Evolutionary conservation across 805 yeast species (phyloP).

Genomic region (Ogataea dorogensis): DNA sequence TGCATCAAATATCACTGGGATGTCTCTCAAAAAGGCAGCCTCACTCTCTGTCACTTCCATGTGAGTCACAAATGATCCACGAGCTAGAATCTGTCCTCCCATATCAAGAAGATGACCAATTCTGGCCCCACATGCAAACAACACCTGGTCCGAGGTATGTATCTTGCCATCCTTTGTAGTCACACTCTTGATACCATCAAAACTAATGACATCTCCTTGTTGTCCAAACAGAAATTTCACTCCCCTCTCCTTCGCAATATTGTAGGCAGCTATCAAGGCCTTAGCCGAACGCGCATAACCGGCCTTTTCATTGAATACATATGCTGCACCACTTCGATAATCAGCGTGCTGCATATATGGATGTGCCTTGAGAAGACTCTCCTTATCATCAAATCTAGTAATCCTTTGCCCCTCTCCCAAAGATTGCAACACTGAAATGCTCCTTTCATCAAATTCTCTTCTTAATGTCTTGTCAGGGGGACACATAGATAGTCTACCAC

Average conservation of each 20-base stretch:
- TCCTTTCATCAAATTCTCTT: no score
- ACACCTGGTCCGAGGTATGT: constrained; percentile 35
- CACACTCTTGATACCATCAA: constrained; percentile 20
- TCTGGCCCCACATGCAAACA: constrained; percentile 41
- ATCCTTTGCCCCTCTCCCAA: no score
- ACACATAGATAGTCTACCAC: no score
- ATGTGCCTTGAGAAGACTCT: no score
- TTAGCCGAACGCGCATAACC: constrained; percentile 45
- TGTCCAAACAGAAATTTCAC: constrained; percentile 37
- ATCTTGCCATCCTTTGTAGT: constrained; percentile 28
- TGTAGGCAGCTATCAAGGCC: constrained; percentile 35
- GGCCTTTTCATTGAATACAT: constrained; percentile 38
- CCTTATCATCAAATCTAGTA: no score
- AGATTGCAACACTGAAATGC: no score
- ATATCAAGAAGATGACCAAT: constrained; percentile 37
- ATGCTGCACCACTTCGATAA: no score
- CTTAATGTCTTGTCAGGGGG: no score
- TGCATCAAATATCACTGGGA: constrained; percentile 47
- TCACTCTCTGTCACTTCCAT: constrained; percentile 37
- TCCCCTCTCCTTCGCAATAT: constrained; percentile 30
- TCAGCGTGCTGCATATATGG: no score
- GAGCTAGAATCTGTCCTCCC: constrained; percentile 34
- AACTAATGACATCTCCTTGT: constrained; percentile 27
- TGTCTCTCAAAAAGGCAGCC: constrained; percentile 33
- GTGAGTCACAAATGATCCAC: constrained; percentile 41